Evolutionary conservation across 2,329 filamentous ascomycete species (phyloP).

Genomic region (Amesomyces nigricolor): DNA sequence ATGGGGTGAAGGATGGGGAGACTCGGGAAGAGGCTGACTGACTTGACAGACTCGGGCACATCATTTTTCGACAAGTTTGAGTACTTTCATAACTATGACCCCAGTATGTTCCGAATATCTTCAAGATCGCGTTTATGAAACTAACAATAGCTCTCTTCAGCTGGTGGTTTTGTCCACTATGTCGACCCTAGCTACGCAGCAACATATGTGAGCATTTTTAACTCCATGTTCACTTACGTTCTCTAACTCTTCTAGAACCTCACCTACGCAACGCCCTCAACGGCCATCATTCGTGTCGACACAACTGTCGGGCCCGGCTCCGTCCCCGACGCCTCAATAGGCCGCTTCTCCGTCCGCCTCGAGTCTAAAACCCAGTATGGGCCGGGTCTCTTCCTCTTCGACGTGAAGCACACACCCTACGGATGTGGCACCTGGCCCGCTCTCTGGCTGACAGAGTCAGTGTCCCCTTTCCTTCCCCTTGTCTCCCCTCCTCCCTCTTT

Average conservation of each 20-base stretch:
- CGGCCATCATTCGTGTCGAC: slow-evolving; percentile 56
- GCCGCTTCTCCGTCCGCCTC: slow-evolving; percentile 58
- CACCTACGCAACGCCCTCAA: slow-evolving; percentile 50
- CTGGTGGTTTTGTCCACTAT: slow-evolving; percentile 50
- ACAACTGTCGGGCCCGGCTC: slow-evolving; percentile 46
- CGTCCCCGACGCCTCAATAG: slow-evolving; percentile 48
- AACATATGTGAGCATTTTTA: slow-evolving; percentile 35
- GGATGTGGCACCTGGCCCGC: slow-evolving; percentile 62
- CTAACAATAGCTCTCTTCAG: slow-evolving; percentile 21
- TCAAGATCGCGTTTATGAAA: neutral
- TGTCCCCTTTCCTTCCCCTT: neutral
- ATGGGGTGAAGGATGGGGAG: neutral
- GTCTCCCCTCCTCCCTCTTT: neutral
- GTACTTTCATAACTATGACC: slow-evolving; percentile 48
- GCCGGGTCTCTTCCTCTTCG: slow-evolving; percentile 62
- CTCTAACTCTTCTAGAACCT: slow-evolving; percentile 45
- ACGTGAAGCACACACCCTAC: slow-evolving; percentile 57
- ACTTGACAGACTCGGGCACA: slow-evolving; percentile 40
- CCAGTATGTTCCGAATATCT: slow-evolving; percentile 30
- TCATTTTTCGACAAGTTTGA: slow-evolving; percentile 51
- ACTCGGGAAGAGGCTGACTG: neutral
- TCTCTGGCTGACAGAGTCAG: slow-evolving; percentile 56
- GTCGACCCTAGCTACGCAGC: slow-evolving; percentile 40
- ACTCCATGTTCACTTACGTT: neutral
- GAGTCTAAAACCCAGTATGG: slow-evolving; percentile 56